Conservation (phyloP, 441 rosid genomes). For the Hura crepitans region DNA sequence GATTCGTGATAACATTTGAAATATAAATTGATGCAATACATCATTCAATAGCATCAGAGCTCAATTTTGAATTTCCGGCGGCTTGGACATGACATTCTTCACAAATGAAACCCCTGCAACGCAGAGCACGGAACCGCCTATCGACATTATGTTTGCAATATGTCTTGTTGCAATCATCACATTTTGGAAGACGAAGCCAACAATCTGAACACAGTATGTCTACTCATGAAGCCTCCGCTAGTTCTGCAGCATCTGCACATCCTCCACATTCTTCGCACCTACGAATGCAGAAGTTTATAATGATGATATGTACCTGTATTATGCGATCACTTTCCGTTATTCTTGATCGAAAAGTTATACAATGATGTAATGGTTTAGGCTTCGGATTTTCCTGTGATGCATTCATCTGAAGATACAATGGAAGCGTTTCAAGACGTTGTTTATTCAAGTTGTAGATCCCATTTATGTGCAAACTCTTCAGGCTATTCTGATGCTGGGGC, state of each 20-base stretch:
- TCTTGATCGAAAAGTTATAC: slow-evolving; percentile 10
- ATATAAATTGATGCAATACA: neutral
- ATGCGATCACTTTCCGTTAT: slow-evolving; percentile 37
- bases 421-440: too few species aligned
- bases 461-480: too few species aligned
- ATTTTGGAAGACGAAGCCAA: slow-evolving; percentile 75
- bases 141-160: slow-evolving; percentile 49
- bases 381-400: slow-evolving; percentile 12
- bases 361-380: slow-evolving; percentile 38
- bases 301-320: too few species aligned
- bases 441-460: neutral
- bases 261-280: slow-evolving; percentile 66
- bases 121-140: slow-evolving; percentile 20
- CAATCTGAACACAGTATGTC: slow-evolving; percentile 56
- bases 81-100: slow-evolving; percentile 41
- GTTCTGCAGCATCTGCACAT: slow-evolving; percentile 43
- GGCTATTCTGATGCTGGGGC: slow-evolving; percentile 22
- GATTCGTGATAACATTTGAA: too few species aligned
- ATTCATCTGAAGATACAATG: slow-evolving; percentile 12
- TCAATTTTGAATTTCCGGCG: slow-evolving; percentile 3
- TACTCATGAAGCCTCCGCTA: slow-evolving; percentile 49
- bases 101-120: slow-evolving; percentile 44
- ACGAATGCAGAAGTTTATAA: slow-evolving; percentile 47
- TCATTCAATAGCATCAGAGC: slow-evolving; percentile 22
- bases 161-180: slow-evolving; percentile 65